phyloP scores from a whole-genome alignment of 2,329 filamentous ascomycete species.

The Sarocladiaceae sp. region DNA sequence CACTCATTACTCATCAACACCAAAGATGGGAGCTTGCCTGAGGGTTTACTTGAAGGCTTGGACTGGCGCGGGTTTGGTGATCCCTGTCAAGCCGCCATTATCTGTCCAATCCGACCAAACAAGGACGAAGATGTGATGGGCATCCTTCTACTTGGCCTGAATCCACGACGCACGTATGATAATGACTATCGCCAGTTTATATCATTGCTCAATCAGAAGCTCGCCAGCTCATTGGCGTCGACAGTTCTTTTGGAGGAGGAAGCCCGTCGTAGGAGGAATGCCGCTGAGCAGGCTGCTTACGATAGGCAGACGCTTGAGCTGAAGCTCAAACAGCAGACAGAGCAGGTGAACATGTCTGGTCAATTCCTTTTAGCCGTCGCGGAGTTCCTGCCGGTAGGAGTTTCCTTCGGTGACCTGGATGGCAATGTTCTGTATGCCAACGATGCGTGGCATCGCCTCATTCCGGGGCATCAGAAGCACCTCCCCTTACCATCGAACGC shows the following conservation, averaged over 20 bases:
- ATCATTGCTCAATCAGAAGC: constrained; percentile 47
- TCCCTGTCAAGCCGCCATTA: constrained; percentile 59
- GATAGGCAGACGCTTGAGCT: constrained; percentile 64
- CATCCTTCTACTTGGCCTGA: constrained; percentile 65
- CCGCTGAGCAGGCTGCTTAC: constrained; percentile 60
- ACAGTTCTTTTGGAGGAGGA: constrained; percentile 70
- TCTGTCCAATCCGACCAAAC: constrained; percentile 64
- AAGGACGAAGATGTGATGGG: constrained; percentile 63
- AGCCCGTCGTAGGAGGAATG: constrained; percentile 48
- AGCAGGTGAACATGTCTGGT: constrained; percentile 49
- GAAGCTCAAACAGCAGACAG: constrained; percentile 54
- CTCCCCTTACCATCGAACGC: constrained; percentile 27
- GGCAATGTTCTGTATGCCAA: constrained; percentile 69
- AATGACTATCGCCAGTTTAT: constrained; percentile 69
- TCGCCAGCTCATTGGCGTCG: constrained; percentile 65
- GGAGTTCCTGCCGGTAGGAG: constrained; percentile 69
- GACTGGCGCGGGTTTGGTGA: constrained; percentile 62
- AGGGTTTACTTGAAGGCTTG: constrained; percentile 53
- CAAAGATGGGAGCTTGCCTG: constrained; percentile 51
- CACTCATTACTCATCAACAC: constrained; percentile 37
- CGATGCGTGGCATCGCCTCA: constrained; percentile 53
- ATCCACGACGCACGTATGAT: constrained; percentile 68
- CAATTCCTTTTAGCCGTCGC: constrained; percentile 67
- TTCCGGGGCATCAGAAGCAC: constrained; percentile 38
- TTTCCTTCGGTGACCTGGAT: constrained; percentile 63